phyloP scores from a whole-genome alignment of 441 rosid genomes.

The Jatropha podagrica region DNA sequence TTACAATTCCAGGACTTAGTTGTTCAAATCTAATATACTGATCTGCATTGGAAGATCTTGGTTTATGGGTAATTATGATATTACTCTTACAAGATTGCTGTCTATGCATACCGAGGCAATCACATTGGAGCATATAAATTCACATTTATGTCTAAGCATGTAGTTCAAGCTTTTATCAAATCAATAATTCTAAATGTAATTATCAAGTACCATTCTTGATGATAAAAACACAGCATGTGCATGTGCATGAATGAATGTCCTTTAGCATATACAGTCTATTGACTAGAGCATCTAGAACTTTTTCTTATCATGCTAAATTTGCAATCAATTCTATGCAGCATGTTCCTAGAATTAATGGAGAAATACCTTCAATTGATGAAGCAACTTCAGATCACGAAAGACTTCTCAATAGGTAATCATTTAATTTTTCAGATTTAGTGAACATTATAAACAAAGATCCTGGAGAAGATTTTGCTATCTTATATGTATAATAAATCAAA shows the following conservation, averaged over 20 bases:
- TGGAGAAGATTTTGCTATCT: neutral
- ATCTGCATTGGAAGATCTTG: neutral
- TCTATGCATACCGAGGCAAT: neutral
- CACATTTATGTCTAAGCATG: neutral
- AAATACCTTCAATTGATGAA: slow-evolving; percentile 74
- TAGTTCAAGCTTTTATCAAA: neutral
- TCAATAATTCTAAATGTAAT: neutral
- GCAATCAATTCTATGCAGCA: slow-evolving; percentile 38
- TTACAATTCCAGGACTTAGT: neutral
- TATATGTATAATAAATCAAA: slow-evolving; percentile 14
- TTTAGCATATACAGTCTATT: neutral
- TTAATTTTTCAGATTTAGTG: neutral
- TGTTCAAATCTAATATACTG: neutral
- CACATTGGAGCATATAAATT: neutral
- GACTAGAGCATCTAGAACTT: neutral
- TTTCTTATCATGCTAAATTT: slow-evolving; percentile 14
- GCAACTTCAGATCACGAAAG: slow-evolving; percentile 41
- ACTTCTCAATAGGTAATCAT: slow-evolving; percentile 32
- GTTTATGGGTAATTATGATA: neutral
- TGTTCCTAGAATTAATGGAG: slow-evolving; percentile 73
- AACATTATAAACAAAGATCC: neutral
- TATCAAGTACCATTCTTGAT: neutral
- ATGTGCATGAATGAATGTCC: neutral
- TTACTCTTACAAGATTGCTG: neutral
- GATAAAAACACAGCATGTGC: neutral